Base-by-base conservation (phyloP, 202 grass and related monocot genomes). In the Alloteropsis angusta region DNA sequence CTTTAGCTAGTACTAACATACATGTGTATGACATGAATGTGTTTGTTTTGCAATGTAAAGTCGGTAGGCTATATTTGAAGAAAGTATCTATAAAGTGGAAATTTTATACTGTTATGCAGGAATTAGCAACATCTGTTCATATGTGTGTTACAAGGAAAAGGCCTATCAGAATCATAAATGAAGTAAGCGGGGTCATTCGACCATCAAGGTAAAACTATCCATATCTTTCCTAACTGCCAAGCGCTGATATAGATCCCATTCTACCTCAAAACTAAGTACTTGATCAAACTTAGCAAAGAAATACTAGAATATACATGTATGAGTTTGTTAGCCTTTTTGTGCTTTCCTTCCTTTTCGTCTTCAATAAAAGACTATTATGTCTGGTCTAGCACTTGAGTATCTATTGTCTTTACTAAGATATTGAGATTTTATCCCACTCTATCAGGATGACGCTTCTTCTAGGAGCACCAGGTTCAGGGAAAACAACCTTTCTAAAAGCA, bases 381-480 rank as follows among this genome's bases (percentile, higher is more conserved):
- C 23, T 56, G 13, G 21, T 56, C 53, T 25, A 25, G 22, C 53
- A 23, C 53, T 56, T 56, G 52, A 23, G 10, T 10, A 28, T 28
- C 55, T 14, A 58, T 58, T 58, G 55, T 6, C 55, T 58, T 50
- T 65, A 62, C 21, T 68, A 16, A 70, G 16, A 49, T 76, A 32
- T 50, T 82, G 46, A 57, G 49, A n/a, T 38, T 59, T 22, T 48
- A 58, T 77, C 76, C 56, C 59, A 4, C 80, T 42, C 15, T 63
- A 50, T 77, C 83, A 94, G 92, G 86, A 91, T 94, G 92, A 94
- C 92, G 60, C 88, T 94, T 60, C 80, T 94, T 66, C 86, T 94
- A 39, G 92, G 92, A 66, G 83, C 92, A 53, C 92, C 92, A 43
- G 88, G 88, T 63, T 94, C 92, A 6, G 92, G 92, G 34, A 94